Evolutionary conservation across 2,329 filamentous ascomycete genomes (phyloP), one percentile per base, ranked within the genome.

Genomic region (Elsinoe arachidis): DNA sequence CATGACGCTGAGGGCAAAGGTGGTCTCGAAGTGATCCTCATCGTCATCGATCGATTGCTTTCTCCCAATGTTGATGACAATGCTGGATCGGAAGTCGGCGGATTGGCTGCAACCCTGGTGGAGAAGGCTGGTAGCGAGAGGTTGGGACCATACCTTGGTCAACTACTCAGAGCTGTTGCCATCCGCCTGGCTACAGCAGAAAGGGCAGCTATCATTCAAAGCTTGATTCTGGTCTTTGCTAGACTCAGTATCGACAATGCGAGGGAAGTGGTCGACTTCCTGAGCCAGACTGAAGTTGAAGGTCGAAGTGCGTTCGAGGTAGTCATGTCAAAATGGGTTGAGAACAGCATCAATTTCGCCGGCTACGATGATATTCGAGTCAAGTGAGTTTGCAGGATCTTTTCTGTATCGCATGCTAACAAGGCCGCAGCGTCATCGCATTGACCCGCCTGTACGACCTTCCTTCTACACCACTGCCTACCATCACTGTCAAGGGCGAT

Each of bases 291-390:
- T 6, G 46, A 56, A 30, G 86, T 96, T 61, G 81, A 90, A 64
- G 85, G 85, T 15, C 79, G 87, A 67, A 95, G 80, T 66, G 93
- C 91, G n/a, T 76, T 99, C 6, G 83, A 91, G 62, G 85, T 96
- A 21, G 93, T 99, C 2, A 76, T 97, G 63, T 81, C 85, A 72
- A 96, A 97, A 73, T 99, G 93, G 93, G 78, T 99, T 1, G 93
- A 97, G 74, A 96, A 97, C 72, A 96, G 90, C 3, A 82, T 95
- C 71, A 95, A 87, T 71, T 99, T 99, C 73, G 90, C 90, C n/a
- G 93, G 93, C 11, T 99, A 96, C 65, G 91, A 97, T 66, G 92
- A 96, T 71, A 97, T 97, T 65, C 83, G 91, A 64, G 90, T 96
- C 72, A 99, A 97, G 88, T 91, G 76, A 72, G 84, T 76, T 2